Evolutionary conservation across 1,139 yeast genomes (phyloP).

Genomic region (Kazachstania sp.): DNA sequence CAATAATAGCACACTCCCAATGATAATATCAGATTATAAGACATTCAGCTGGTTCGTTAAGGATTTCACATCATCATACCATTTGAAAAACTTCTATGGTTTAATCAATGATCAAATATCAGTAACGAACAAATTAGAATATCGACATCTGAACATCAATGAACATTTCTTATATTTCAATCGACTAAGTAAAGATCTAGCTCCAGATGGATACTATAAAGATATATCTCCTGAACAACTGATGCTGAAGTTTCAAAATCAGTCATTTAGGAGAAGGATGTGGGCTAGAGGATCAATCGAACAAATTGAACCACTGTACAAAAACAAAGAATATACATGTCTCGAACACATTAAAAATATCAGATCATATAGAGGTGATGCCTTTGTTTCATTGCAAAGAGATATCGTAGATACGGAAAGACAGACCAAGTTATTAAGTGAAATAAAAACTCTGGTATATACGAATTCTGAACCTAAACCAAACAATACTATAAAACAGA

Average conservation of each 20-base stretch:
- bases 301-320: slow-evolving; percentile 34
- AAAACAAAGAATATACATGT: slow-evolving; percentile 37
- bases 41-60: background rate
- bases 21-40: background rate
- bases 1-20: background rate
- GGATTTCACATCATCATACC: background rate
- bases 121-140: background rate
- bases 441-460: slow-evolving; percentile 32
- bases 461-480: slow-evolving; percentile 21
- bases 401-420: slow-evolving; percentile 20
- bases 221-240: slow-evolving; percentile 56
- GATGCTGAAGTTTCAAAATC: slow-evolving; percentile 7
- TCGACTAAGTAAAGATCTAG: slow-evolving; percentile 45
- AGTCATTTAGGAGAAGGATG: slow-evolving; percentile 51
- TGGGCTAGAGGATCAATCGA: slow-evolving; percentile 70
- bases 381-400: slow-evolving; percentile 42
- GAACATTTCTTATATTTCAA: slow-evolving; percentile 61
- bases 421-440: slow-evolving; percentile 21
- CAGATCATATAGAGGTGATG: slow-evolving; percentile 33
- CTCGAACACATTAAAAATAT: slow-evolving; percentile 38
- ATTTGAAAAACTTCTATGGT: background rate
- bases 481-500: slow-evolving; percentile 11
- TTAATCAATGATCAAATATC: background rate
- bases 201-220: slow-evolving; percentile 73
- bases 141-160: slow-evolving; percentile 33